Percentiles rank a stretch among this genome's conserved stretches.
These are phyloP conservation scores for Fusarium avenaceum DNA, from an alignment of 2,329 filamentous ascomycete genomes.

Conservation along the genomic window DNA sequence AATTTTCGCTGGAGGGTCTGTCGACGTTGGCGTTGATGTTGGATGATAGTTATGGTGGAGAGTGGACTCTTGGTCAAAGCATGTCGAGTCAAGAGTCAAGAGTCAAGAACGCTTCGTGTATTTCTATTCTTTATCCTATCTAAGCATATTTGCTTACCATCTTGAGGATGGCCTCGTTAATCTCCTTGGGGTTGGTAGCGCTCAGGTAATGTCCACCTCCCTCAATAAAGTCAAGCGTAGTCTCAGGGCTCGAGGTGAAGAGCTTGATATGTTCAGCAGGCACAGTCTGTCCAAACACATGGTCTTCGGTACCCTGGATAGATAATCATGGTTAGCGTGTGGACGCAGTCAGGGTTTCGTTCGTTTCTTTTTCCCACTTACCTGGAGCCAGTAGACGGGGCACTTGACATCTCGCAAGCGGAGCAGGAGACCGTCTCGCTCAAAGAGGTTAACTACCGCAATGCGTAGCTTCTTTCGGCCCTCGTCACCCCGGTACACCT, in stretches of 20 bases:
- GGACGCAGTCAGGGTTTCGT: not conserved
- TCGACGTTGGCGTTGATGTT: not conserved
- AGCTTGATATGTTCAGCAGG: constrained; percentile 64
- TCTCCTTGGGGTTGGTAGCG: constrained; percentile 62
- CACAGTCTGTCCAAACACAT: constrained; percentile 57
- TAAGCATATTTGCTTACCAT: constrained; percentile 58
- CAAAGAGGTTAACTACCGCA: constrained; percentile 60
- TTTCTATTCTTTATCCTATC: not conserved
- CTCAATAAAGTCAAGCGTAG: constrained; percentile 59
- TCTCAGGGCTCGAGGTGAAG: constrained; percentile 62
- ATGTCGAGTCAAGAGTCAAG: not conserved
- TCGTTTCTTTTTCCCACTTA: constrained; percentile 43
- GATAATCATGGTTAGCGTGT: constrained; percentile 15
- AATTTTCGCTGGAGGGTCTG: constrained; percentile 7
- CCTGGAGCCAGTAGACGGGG: constrained; percentile 67
- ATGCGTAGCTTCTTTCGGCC: constrained; percentile 64
- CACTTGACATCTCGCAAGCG: constrained; percentile 63
- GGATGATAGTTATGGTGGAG: constrained; percentile 1
- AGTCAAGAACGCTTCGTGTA: not conserved
- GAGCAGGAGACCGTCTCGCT: constrained; percentile 63
- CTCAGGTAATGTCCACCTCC: constrained; percentile 65
- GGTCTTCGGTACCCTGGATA: constrained; percentile 60
- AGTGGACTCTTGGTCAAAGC: not conserved
- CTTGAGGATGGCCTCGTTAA: constrained; percentile 60
- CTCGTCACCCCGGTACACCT: constrained; percentile 63